A percentile compares a stretch with the other conserved stretches of the same genome.
phyloP scores from a whole-genome alignment of 352 stramenopile species.

The Phytopythium kandeliae region DNA sequence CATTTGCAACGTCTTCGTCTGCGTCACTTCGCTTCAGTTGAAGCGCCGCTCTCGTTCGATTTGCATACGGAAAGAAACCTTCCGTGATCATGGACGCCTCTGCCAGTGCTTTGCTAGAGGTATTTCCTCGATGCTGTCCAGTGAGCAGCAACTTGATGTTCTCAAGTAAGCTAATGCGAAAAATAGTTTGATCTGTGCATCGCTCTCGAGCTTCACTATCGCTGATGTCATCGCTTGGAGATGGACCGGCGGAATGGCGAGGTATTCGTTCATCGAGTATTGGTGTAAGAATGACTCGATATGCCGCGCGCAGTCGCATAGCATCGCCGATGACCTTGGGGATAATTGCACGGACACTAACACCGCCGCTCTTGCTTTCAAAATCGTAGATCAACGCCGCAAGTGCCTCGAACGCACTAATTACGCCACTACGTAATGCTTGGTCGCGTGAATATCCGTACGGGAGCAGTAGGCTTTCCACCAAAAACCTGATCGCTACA shows the following conservation, averaged over 20 bases:
- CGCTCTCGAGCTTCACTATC: background rate
- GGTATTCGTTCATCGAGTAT: background rate
- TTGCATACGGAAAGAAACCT: conserved; percentile 20
- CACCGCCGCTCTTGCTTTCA: conserved; percentile 1
- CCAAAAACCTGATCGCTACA: conserved; percentile 16
- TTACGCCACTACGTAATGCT: conserved; percentile 8
- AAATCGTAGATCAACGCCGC: conserved; percentile 3
- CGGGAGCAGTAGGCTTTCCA: conserved; percentile 20
- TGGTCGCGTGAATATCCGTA: conserved; percentile 22
- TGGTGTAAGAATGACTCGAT: background rate
- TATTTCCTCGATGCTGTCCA: background rate
- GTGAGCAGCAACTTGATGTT: conserved; percentile 8
- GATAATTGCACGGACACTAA: conserved; percentile 20
- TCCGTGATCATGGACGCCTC: conserved; percentile 10
- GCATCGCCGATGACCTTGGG: conserved; percentile 16
- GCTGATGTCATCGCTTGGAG: background rate
- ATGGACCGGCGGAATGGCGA: background rate
- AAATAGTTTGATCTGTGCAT: background rate
- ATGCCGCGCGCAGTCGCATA: conserved; percentile 7
- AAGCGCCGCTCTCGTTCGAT: conserved; percentile 12
- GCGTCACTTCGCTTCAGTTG: conserved; percentile 14
- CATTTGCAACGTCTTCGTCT: conserved; percentile 34
- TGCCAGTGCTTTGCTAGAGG: background rate
- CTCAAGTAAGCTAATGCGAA: background rate
- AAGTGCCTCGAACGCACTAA: conserved; percentile 21